Conservation (phyloP, 1,284 basidiomycete genomes). For the Pseudozyma tsukubaensis region DNA sequence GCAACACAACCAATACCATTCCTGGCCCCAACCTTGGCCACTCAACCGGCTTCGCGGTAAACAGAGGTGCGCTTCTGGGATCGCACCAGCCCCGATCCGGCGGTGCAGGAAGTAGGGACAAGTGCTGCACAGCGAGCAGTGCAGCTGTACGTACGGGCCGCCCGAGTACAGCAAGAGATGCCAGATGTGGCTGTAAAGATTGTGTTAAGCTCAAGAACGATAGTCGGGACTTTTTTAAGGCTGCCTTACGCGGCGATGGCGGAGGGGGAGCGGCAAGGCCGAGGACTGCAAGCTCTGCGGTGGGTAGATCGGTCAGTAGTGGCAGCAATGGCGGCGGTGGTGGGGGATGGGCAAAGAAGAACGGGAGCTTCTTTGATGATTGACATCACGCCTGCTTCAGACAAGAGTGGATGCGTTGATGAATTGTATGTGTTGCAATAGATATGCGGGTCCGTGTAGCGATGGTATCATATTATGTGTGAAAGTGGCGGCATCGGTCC, state of each 20-base stretch:
- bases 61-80: background rate
- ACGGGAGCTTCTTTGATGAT: too few species aligned
- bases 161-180: conserved; percentile 1
- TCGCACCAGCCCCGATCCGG: conserved; percentile 8
- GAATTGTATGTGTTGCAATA: too few species aligned
- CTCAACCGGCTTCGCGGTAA: background rate
- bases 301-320: too few species aligned
- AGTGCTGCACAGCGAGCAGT: background rate
- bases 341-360: too few species aligned
- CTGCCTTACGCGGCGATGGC: background rate
- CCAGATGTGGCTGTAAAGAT: background rate
- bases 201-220: background rate
- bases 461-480: background rate
- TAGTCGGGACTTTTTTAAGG: background rate
- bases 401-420: too few species aligned
- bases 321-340: too few species aligned
- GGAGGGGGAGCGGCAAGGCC: background rate
- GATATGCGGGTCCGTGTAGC: too few species aligned
- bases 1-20: background rate
- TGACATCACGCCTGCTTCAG: too few species aligned
- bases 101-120: background rate
- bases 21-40: background rate
- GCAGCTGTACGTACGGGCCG: background rate
- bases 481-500: background rate
- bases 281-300: too few species aligned